A percentile compares a stretch with the other conserved stretches of the same genome.
These are phyloP conservation scores for Mollisiaceae sp. DNA, from an alignment of 2,329 filamentous ascomycete genomes.

Conservation along the genomic window DNA sequence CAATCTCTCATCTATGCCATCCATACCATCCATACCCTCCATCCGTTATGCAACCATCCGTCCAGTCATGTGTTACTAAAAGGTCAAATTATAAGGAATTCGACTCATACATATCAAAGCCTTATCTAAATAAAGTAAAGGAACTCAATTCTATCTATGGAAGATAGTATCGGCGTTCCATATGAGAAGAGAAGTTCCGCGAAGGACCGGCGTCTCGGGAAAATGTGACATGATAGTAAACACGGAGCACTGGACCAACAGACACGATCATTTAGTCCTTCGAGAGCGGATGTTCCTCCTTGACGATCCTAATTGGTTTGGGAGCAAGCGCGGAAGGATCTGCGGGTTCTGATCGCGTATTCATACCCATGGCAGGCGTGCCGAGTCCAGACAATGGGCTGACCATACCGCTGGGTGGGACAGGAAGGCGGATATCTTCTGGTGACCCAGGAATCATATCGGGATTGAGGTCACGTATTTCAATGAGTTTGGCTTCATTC, in stretches of 20 bases:
- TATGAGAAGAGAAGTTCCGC: background rate
- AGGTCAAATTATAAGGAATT: background rate
- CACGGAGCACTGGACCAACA: background rate
- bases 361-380: slow-evolving; percentile 24
- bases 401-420: slow-evolving; percentile 60
- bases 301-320: slow-evolving; percentile 4
- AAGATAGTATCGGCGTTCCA: background rate
- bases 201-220: background rate
- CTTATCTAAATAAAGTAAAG: background rate
- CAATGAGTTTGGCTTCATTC: slow-evolving; percentile 90
- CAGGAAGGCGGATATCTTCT: slow-evolving; percentile 80
- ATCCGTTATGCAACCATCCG: slow-evolving; percentile 5
- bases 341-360: background rate
- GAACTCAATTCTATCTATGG: background rate
- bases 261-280: slow-evolving; percentile 10
- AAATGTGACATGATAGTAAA: background rate
- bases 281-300: slow-evolving; percentile 19
- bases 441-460: slow-evolving; percentile 77
- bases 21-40: background rate
- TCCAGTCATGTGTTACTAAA: background rate
- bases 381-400: slow-evolving; percentile 40
- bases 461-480: slow-evolving; percentile 70
- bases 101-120: background rate
- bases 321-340: background rate
- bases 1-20: slow-evolving; percentile 16